Evolutionary conservation across 257 asterid species (phyloP), one percentile per base, ranked within the genome.

Genomic region (Salvia rosmarinus): DNA sequence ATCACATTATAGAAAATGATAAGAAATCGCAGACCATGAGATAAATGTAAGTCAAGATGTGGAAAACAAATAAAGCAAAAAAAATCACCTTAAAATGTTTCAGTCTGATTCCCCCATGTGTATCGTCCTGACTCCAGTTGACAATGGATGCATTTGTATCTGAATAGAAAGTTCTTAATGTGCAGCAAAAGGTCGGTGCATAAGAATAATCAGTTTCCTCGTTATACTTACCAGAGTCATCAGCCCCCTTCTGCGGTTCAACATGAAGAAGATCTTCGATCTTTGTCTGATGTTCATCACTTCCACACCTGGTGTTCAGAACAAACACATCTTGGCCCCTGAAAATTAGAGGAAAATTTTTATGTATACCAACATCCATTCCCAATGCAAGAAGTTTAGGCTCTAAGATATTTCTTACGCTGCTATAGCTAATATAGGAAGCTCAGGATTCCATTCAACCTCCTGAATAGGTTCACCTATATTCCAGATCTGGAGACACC

Each of bases 361-460:
- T 70, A 64, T 67, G 76, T 62, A 46, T 23, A 54, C 57, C 34
- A 60, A 47, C 21, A 68, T 71, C 63, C 44, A 77, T 44, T 71
- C 60, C 52, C 70, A 14, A 72, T 16, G 39, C 13, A 68, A 52
- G 35, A 69, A 61, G 67, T 43, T 34, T 34, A 62, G 60, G 39
- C 28, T 64, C 57, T 10, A 1, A 35, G 30, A 39, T 23, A 71
- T 81, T 40, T 74, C 95, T 84, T 87, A 95, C 99, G 73, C 85
- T 40, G 96, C 86, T 60, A 89, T 91, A 49, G 99, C 98, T 75
- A 91, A 69, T 71, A 95, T 55, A 72, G 98, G 89, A 84, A 86
- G 87, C 76, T 87, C 93, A 1, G 98, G 96, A 79, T 92, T 95
- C 99, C 98, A 95, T 23, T 95, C 82, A 77, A 95, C 99, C 76